Evolutionary conservation across 78 protist genomes (phyloP), one percentile per base, ranked within the genome.

Genomic region (Dictyostelium intermedium): DNA sequence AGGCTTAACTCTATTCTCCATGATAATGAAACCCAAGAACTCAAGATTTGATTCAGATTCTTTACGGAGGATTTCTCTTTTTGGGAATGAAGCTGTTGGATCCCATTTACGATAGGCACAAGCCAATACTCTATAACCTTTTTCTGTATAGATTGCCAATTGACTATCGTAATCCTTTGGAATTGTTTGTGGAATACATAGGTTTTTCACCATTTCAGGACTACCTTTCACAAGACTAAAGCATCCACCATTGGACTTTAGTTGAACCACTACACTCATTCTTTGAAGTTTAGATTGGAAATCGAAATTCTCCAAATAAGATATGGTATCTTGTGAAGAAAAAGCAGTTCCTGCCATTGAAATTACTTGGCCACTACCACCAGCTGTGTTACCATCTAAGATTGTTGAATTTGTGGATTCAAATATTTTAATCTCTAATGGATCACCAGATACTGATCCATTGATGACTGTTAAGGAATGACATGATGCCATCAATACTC

Each of bases 101-200:
- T 50, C 83, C 37, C 92, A 74, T 11, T 4, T 20, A 6, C 73
- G 83, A 39, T 85, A 78, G 1, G 98, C 99, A 53, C 91, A 43
- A 10, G 98, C 98, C 23, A 98, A 37, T 14, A 98, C 99, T 10
- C 98, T 85, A 27, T 77, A 82, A 25, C 99, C 99, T 18, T 83
- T 63, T 13, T 72, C 76, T 8, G 99, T 93, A 69, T 93, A 95
- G 2, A n/a, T 45, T 9, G 35, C 10, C 20, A 97, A 80, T 53
- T 66, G 63, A 30, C 69, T 47, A 23, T 60, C 78, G 63, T 78
- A 92, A 37, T 96, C 97, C 20, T 13, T 9, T 30, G 98, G 98
- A 10, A 97, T 45, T 5, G 96, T 60, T 18, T 18, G 23, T 20
- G 82, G 77, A 7, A 74, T 20, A 79, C 96, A 97, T 20, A 97